Conservation (phyloP, 164 flowering plant genomes). For the Vitis amurensis region DNA sequence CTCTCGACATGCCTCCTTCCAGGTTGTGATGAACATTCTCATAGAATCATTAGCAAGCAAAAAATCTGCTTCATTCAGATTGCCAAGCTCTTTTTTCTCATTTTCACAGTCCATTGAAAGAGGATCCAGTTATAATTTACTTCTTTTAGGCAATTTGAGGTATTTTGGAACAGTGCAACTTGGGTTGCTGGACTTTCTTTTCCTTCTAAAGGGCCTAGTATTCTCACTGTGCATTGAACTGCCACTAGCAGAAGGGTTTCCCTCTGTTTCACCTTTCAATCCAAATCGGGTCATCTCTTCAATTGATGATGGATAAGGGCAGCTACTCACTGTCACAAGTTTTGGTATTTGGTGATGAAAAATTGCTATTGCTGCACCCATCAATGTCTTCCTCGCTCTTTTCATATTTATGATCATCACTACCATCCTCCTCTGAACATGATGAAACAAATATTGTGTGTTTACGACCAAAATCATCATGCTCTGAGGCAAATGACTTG, state of each 20-base stretch:
- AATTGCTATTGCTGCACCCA: constrained; percentile 7
- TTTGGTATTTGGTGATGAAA: constrained; percentile 24
- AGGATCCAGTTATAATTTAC: neutral
- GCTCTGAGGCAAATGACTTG: constrained; percentile 50
- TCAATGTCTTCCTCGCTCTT: constrained; percentile 18
- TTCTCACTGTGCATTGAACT: constrained; percentile 13
- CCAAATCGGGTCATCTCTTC: constrained; percentile 85
- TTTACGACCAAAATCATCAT: constrained; percentile 47
- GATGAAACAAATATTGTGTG: constrained; percentile 74
- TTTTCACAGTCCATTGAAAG: constrained; percentile 2
- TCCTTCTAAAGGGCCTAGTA: constrained; percentile 33
- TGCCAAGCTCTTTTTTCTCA: constrained; percentile 2
- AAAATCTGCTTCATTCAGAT: constrained; percentile 17
- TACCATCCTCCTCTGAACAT: constrained; percentile 66
- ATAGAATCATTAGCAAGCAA: constrained; percentile 28
- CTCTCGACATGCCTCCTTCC: constrained; percentile 77
- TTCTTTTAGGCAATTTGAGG: constrained; percentile 28
- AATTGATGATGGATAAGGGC: constrained; percentile 86
- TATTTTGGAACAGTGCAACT: constrained; percentile 16
- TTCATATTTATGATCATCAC: constrained; percentile 29
- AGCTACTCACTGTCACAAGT: constrained; percentile 53
- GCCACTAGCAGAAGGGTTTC: constrained; percentile 27
- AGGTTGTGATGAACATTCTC: constrained; percentile 60
- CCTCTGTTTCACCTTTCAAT: constrained; percentile 38
- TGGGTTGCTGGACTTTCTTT: constrained; percentile 41